Evolutionary conservation across 2,329 filamentous ascomycete genomes (phyloP).

Genomic region (Aspergillus calidoustus): DNA sequence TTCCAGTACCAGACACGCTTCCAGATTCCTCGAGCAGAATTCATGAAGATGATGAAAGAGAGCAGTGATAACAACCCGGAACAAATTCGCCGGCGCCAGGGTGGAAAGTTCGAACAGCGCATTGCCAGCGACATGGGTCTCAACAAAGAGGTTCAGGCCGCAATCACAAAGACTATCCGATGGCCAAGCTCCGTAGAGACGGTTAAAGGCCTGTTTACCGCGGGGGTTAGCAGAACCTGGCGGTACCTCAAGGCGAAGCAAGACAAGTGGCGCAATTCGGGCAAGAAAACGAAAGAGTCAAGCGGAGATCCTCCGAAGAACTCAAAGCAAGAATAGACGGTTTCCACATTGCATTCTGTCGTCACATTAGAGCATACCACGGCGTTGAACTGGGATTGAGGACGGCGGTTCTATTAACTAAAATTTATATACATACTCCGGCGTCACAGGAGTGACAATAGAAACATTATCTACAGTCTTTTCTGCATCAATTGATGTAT

Average conservation of each 20-base stretch:
- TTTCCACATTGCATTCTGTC: slow-evolving; percentile 9
- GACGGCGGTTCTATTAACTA: background rate
- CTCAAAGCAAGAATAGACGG: slow-evolving; percentile 26
- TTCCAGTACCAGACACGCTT: slow-evolving; percentile 94
- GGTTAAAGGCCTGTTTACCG: slow-evolving; percentile 80
- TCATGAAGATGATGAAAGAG: slow-evolving; percentile 81
- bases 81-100: slow-evolving; percentile 73
- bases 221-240: slow-evolving; percentile 70
- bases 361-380: slow-evolving; percentile 19
- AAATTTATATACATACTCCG: slow-evolving; percentile 5
- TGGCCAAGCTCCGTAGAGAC: slow-evolving; percentile 93
- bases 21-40: slow-evolving; percentile 80
- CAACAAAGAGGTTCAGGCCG: slow-evolving; percentile 70
- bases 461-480: background rate
- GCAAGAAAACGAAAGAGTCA: slow-evolving; percentile 32
- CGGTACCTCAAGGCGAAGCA: slow-evolving; percentile 85
- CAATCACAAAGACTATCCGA: slow-evolving; percentile 84
- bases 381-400: slow-evolving; percentile 10
- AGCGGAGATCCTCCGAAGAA: slow-evolving; percentile 25
- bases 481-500: background rate
- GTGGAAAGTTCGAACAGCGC: slow-evolving; percentile 81
- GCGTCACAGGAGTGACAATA: background rate
- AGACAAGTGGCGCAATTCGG: slow-evolving; percentile 59
- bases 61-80: slow-evolving; percentile 68
- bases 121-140: slow-evolving; percentile 76